Evolutionary conservation across 441 rosid genomes (phyloP), one percentile per base, ranked within the genome.

Genomic region (Gossypium schwendimanii): DNA sequence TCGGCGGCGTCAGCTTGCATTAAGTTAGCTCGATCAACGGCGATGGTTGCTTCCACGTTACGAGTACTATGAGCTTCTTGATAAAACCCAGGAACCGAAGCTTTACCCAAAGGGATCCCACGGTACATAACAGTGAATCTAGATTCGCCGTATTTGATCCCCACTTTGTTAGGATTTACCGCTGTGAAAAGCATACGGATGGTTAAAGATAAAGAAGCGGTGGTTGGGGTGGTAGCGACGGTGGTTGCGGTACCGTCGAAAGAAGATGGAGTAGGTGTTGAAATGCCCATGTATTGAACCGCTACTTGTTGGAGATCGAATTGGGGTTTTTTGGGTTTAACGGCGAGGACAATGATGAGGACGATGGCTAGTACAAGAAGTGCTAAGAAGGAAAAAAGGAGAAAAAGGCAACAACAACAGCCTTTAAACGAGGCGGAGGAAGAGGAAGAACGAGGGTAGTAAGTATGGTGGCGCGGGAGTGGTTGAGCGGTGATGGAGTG

Each of bases 321-420:
- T 76, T 92, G 96, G 33, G 97, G 98, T 49, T 91, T 90, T 77
- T 92, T 92, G 73, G 98, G 97, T 72, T 94, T 92, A 69, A 94
- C 92, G 62, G 94, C 97, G 49, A 94, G 90, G 81, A 92, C 70
- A 31, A 94, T 76, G 66, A 92, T 65, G 60, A 94, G 91, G 54
- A 87, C 89, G 23, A 88, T 79, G 3, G 94, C 97, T 8, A 94
- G 84, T 14, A 82, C 81, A 0, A 94, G 79, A 28, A 94, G 92
- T 5, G 86, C 91, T 3, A 94, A 75, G 85, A 94, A 90, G 61
- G 95, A 88, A 76, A 94, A 84, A 44, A 94, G 86, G 6, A 94
- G 91, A 82, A 94, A 87, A 75, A 94, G 89, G 76, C 98, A 94
- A 80, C 97, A 94, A 79, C 98, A 94, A 82, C 98, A 94, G 54